Evolutionary conservation across 164 flowering plant species (phyloP), one percentile per base, ranked within the genome.

Genomic region (Litsea cubeba): DNA sequence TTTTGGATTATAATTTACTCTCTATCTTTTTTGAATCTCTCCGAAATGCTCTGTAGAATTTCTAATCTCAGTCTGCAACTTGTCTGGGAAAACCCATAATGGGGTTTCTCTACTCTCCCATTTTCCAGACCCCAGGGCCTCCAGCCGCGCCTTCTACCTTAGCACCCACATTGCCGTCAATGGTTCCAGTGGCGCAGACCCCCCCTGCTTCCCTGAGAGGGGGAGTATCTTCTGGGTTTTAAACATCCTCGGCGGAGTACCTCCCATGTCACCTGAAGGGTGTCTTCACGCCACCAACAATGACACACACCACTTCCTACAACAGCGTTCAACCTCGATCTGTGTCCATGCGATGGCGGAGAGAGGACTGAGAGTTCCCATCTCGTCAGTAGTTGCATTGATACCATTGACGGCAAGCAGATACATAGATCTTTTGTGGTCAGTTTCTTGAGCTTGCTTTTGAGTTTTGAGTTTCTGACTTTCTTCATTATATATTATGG

Each of bases 341-440:
- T 62, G 74, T 83, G 69, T 74, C 81, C 15, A 28, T 84, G 90
- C 69, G 91, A 87, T 77, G 79, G 79, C 35, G 87, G 82, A 64
- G 85, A 80, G 54, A 84, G 81, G 68, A 66, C 70, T 23, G 90
- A 83, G 54, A 77, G 71, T 70, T 85, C 84, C 69, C 82, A 88
- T 71, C 81, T 81, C 73, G 74, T 85, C 50, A 85, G 83, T 51
- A 81, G 86, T 32, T 83, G 93, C 67, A 75, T 89, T 71, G 88
- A 89, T 68, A 63, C 74, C 54, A 71, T 82, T 46, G 88, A 80
- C 50, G 85, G 82, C 72, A 89, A 87, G 71, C 94, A 90, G 96
- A 95, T 90, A 78, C 24, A 7, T 14, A 28, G 20, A 15, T 5
- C 40, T 25, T 25, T 35, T 28, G 3, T 51, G 12, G 8, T 51